Conservation (phyloP, 148 eudicot species). For the Simmondsia chinensis region DNA sequence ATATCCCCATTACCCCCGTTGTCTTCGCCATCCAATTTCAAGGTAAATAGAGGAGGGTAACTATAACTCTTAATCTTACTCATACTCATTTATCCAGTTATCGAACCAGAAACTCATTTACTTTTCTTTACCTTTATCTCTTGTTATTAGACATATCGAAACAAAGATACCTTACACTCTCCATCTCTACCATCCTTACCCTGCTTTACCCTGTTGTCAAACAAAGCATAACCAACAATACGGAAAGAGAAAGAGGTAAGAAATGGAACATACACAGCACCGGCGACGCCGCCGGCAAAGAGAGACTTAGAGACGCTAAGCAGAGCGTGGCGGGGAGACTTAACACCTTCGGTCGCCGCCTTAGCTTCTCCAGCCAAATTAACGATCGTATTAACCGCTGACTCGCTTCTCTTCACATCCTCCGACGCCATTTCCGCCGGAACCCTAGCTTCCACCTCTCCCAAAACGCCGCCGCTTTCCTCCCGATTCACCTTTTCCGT, state of each 20-base stretch:
- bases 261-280: constrained; percentile 52
- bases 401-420: constrained; percentile 62
- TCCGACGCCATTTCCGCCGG: constrained; percentile 68
- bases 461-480: too few species aligned
- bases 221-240: background rate
- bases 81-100: too few species aligned
- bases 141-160: too few species aligned
- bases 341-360: constrained; percentile 57
- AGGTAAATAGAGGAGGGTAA: too few species aligned
- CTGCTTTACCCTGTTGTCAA: background rate
- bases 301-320: constrained; percentile 60
- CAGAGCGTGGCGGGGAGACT: constrained; percentile 42
- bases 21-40: too few species aligned
- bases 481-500: too few species aligned
- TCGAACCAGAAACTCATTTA: too few species aligned
- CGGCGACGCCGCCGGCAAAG: constrained; percentile 83
- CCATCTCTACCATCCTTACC: background rate
- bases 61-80: too few species aligned
- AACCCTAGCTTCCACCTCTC: constrained; percentile 6
- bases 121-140: too few species aligned
- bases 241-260: background rate
- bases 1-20: too few species aligned
- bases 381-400: constrained; percentile 58
- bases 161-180: background rate
- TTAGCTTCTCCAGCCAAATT: constrained; percentile 81